Evolutionary conservation across 1,284 basidiomycete species (phyloP).

Genomic region (Tausonia pullulans): DNA sequence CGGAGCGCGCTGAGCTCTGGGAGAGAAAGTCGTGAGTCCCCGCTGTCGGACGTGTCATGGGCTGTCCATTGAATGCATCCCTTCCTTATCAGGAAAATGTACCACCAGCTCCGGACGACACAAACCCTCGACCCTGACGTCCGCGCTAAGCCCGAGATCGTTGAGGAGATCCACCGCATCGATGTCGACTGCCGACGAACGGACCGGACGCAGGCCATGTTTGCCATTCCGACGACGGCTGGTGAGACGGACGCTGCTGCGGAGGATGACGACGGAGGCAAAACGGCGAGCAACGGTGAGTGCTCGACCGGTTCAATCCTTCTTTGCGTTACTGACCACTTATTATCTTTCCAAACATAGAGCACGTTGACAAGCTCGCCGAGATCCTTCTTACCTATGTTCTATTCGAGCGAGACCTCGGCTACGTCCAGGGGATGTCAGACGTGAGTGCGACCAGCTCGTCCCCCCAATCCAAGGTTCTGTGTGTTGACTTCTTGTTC

Average conservation of each 20-base stretch:
- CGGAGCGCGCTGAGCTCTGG: slow-evolving; percentile 48
- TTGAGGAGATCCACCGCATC: slow-evolving; percentile 47
- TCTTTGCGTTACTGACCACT: background rate
- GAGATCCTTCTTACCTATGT: slow-evolving; percentile 84
- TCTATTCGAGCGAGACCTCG: slow-evolving; percentile 62
- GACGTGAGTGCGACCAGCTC: slow-evolving; percentile 17
- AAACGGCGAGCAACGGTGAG: background rate
- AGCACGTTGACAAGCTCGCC: slow-evolving; percentile 67
- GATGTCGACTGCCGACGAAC: slow-evolving; percentile 84
- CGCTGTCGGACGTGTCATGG: background rate
- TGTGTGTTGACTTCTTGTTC: slow-evolving; percentile 69
- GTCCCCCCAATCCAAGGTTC: slow-evolving; percentile 42
- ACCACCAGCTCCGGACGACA: slow-evolving; percentile 15
- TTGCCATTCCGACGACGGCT: slow-evolving; percentile 43
- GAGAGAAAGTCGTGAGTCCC: slow-evolving; percentile 49
- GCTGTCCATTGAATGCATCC: slow-evolving; percentile 4
- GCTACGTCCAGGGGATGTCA: slow-evolving; percentile 31
- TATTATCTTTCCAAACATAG: slow-evolving; percentile 23
- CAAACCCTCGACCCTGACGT: slow-evolving; percentile 57
- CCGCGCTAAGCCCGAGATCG: slow-evolving; percentile 68
- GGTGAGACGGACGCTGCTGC: slow-evolving; percentile 30
- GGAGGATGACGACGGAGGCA: slow-evolving; percentile 10
- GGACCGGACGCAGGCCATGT: slow-evolving; percentile 83
- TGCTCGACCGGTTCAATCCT: background rate
- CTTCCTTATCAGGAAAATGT: slow-evolving; percentile 4